Percentiles rank a stretch among this genome's conserved stretches.
Conservation (phyloP, 371 early-diverging fungal genomes). For the Mortierella sp. region DNA sequence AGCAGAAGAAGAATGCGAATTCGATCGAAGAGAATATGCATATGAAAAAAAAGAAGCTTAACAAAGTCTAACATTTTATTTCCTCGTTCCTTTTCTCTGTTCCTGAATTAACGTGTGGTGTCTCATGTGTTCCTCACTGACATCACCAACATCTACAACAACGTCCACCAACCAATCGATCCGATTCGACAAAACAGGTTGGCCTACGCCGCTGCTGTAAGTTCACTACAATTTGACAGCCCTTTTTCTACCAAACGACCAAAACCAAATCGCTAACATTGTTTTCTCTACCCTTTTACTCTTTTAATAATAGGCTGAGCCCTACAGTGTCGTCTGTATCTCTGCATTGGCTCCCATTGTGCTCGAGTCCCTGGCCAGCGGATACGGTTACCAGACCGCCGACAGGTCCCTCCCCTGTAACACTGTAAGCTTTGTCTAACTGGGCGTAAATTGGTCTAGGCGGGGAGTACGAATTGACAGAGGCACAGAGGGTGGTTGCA, state of each 20-base stretch:
- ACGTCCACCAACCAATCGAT: background rate
- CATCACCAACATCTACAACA: background rate
- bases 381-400: constrained; percentile 33
- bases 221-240: constrained; percentile 3
- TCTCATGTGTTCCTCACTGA: background rate
- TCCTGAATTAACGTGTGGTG: background rate
- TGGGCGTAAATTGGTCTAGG: background rate
- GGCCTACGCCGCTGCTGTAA: constrained; percentile 56
- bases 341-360: constrained; percentile 65
- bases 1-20: background rate
- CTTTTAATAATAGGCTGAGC: constrained; percentile 45
- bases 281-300: background rate
- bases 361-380: constrained; percentile 60
- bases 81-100: background rate
- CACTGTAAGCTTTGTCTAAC: constrained; percentile 31
- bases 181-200: constrained; percentile 25
- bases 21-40: background rate
- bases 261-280: background rate
- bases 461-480: background rate
- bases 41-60: background rate
- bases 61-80: background rate
- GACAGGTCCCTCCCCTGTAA: constrained; percentile 52
- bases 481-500: background rate
- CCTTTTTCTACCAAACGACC: background rate
- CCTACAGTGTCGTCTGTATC: constrained; percentile 56